Evolutionary conservation across 2,329 filamentous ascomycete genomes (phyloP).

Genomic region (Neopestalotiopsis clavispora): DNA sequence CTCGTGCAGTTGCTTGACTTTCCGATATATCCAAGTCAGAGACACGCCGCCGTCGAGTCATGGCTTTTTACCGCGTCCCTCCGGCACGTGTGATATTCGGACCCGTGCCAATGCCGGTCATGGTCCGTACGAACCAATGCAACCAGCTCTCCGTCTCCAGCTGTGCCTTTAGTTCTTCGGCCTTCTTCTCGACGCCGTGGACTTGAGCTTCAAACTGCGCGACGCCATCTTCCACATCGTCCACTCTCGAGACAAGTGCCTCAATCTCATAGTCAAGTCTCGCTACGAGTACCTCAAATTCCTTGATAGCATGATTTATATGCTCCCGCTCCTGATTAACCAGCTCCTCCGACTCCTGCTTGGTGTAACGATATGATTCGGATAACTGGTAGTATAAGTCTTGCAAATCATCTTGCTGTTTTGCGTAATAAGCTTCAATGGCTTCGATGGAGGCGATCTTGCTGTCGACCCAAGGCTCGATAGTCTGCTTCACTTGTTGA

Average conservation of each 20-base stretch:
- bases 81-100: constrained; percentile 55
- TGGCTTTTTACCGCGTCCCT: background rate
- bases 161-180: constrained; percentile 65
- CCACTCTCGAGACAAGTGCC: constrained; percentile 76
- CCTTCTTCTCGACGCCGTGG: constrained; percentile 68
- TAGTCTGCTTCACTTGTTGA: constrained; percentile 51
- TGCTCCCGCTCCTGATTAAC: constrained; percentile 71
- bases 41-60: background rate
- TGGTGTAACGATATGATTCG: constrained; percentile 72
- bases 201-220: constrained; percentile 81
- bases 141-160: constrained; percentile 69
- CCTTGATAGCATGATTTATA: constrained; percentile 74
- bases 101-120: constrained; percentile 65
- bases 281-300: constrained; percentile 80
- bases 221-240: constrained; percentile 86
- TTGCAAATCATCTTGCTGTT: constrained; percentile 70
- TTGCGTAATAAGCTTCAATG: constrained; percentile 66
- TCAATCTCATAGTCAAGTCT: constrained; percentile 93
- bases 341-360: constrained; percentile 70
- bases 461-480: constrained; percentile 65
- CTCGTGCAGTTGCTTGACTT: background rate
- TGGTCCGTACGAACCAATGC: constrained; percentile 66
- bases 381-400: constrained; percentile 70
- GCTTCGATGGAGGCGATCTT: constrained; percentile 61
- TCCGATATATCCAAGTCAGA: background rate